Base-by-base conservation (phyloP, 768 basidiomycete species). In the Hortiboletus flavorubellus region DNA sequence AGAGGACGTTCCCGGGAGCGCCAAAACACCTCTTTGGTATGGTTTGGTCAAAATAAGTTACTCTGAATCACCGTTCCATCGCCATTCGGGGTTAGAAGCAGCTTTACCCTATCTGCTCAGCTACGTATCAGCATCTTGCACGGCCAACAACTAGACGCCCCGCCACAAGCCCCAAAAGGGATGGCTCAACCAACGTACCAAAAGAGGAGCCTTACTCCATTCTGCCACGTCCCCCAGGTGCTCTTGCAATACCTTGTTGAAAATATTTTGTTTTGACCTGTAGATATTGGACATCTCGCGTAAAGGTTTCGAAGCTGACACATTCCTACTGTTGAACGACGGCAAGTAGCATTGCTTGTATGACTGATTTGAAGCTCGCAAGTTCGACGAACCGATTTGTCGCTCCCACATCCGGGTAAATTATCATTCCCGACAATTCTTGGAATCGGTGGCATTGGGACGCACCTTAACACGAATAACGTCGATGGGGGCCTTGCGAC, bases 1-100 rank as follows among this genome's bases (percentile, higher is more conserved):
- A 72, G 90, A 91, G 18, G 81, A 81, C 5, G 78, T 82, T 12
- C 90, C 91, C 7, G 91, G 91, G 8, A 95, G 79, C 37, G 87
- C 90, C 23, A 93, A 80, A 14, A 93, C 87, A 18, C 91, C 91
- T 30, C 81, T 80, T 62, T 83, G 81, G 46, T 89, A 77, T 10
- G 89, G 89, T 49, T 81, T 83, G 21, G 80, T 85, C 49, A 78
- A 77, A 64, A 93, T 87, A 44, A 92, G 65, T 18, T 73, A 70
- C 63, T 82, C 80, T 3, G 88, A 89, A 68, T 93, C 87, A 26
- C 76, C 79, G 54, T 79, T 75, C 41, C 54, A 40, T 58, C 57
- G 31, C 60, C 51, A 40, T 66, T 58, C 30, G 64, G 68, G 29
- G 61, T 68, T 23, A 85, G 65, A 23, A 80, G 71, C 26, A 84